A percentile compares a stretch with the other conserved stretches of the same genome.
phyloP scores from a whole-genome alignment of 1,284 basidiomycete genomes.

The Cystobasidium slooffiae region DNA sequence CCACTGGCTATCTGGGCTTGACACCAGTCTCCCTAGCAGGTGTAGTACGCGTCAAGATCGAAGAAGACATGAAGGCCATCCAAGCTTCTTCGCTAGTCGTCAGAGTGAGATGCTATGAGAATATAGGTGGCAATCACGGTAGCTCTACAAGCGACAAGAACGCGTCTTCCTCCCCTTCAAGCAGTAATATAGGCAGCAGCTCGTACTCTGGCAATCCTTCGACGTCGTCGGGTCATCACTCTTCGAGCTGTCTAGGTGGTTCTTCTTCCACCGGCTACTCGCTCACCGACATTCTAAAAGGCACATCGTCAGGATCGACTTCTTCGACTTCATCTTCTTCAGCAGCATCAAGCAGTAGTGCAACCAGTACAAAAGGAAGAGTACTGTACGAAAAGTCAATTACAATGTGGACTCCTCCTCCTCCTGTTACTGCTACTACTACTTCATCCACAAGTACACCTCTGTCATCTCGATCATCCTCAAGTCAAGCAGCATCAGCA shows the following conservation, averaged over 20 bases:
- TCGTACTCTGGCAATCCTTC: constrained; percentile 1
- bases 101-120: constrained; percentile 76
- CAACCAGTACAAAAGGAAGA: constrained; percentile 18
- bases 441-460: constrained; percentile 40
- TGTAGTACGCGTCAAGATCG: constrained; percentile 70
- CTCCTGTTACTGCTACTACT: not conserved
- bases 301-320: not conserved
- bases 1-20: constrained; percentile 75
- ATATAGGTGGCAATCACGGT: constrained; percentile 57
- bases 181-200: not conserved
- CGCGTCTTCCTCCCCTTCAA: not conserved
- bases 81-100: constrained; percentile 68
- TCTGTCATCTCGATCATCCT: constrained; percentile 6
- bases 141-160: not conserved
- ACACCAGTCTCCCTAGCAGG: constrained; percentile 77
- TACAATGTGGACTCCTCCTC: constrained; percentile 27
- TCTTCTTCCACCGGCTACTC: constrained; percentile 8
- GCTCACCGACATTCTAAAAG: constrained; percentile 7
- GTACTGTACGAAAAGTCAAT: constrained; percentile 37
- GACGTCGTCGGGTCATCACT: constrained; percentile 50
- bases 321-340: constrained; percentile 4
- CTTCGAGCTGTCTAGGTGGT: constrained; percentile 1
- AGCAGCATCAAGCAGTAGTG: not conserved
- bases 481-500: constrained; percentile 63
- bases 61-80: constrained; percentile 70